These are phyloP conservation scores for Clonostachys sp. DNA, from an alignment of 2,329 filamentous ascomycete genomes.

Conservation along the genomic window DNA sequence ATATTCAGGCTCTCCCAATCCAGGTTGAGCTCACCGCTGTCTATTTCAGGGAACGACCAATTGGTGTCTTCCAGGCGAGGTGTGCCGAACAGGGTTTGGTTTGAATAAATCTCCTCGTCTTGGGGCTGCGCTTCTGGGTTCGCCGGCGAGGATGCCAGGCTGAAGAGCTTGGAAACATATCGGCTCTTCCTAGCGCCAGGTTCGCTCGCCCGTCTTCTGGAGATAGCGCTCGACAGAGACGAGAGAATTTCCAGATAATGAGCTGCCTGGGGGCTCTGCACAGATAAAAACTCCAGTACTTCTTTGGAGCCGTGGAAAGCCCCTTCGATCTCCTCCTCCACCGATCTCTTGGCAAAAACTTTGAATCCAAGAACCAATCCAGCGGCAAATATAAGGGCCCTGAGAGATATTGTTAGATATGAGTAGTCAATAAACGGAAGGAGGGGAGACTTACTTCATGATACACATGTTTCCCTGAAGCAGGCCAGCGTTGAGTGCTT, in stretches of 20 bases:
- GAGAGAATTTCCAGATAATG: slow-evolving; percentile 54
- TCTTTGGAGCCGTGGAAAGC: slow-evolving; percentile 45
- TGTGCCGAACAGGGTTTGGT: neutral
- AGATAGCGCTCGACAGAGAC: slow-evolving; percentile 36
- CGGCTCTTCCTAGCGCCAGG: slow-evolving; percentile 11
- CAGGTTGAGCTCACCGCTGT: slow-evolving; percentile 8
- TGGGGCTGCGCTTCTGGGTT: neutral
- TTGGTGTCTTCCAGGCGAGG: neutral
- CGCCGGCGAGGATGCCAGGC: neutral
- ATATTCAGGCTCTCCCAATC: slow-evolving; percentile 21
- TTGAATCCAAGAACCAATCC: slow-evolving; percentile 52
- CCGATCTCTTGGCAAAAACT: slow-evolving; percentile 43
- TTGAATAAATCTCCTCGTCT: neutral
- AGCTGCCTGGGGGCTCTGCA: slow-evolving; percentile 47
- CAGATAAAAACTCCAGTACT: slow-evolving; percentile 41
- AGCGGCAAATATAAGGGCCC: slow-evolving; percentile 50
- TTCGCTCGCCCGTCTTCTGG: slow-evolving; percentile 24
- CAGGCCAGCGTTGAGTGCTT: slow-evolving; percentile 35
- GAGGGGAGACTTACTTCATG: slow-evolving; percentile 40
- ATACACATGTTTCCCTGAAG: slow-evolving; percentile 53
- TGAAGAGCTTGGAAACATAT: slow-evolving; percentile 19
- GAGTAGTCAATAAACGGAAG: neutral
- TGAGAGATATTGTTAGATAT: slow-evolving; percentile 10
- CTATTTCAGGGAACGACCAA: slow-evolving; percentile 1
- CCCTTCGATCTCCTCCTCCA: slow-evolving; percentile 36